Conservation (phyloP, 108 stramenopile species). For the Cyclostephanos tholiformis region DNA sequence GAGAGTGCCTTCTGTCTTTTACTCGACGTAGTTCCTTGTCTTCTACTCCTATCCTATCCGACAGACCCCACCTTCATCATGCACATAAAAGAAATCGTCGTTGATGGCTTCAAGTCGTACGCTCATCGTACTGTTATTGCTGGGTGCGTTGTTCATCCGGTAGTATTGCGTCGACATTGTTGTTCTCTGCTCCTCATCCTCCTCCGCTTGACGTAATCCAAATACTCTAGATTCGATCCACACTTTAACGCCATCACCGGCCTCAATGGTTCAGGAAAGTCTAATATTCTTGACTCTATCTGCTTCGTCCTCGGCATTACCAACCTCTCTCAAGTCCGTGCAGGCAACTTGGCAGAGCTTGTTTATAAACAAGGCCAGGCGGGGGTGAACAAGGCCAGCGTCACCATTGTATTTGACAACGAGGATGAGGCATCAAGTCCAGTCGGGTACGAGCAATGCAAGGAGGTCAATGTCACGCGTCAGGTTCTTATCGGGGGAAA, state of each 20-base stretch:
- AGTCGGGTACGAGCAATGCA: conserved; percentile 92
- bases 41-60: not conserved
- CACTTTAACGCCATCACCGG: conserved; percentile 99
- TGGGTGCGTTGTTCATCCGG: conserved; percentile 66
- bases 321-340: conserved; percentile 96
- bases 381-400: conserved; percentile 97
- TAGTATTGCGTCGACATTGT: not conserved
- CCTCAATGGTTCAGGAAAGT: conserved; percentile 98
- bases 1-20: not conserved
- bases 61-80: conserved; percentile 52
- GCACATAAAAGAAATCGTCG: conserved; percentile 95
- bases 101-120: conserved; percentile 99
- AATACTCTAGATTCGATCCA: conserved; percentile 88
- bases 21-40: no score
- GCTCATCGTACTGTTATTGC: conserved; percentile 96
- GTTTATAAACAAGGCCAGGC: conserved; percentile 99
- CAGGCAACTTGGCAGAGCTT: conserved; percentile 96
- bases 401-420: conserved; percentile 97
- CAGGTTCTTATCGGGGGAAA: conserved; percentile 97
- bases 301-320: conserved; percentile 99
- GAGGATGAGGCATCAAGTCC: conserved; percentile 87
- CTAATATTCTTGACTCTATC: conserved; percentile 98
- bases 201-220: not conserved
- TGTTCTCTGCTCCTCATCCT: not conserved
- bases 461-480: conserved; percentile 95